phyloP scores from a whole-genome alignment of 768 basidiomycete species.

The Pleurotus citrinopileatus region DNA sequence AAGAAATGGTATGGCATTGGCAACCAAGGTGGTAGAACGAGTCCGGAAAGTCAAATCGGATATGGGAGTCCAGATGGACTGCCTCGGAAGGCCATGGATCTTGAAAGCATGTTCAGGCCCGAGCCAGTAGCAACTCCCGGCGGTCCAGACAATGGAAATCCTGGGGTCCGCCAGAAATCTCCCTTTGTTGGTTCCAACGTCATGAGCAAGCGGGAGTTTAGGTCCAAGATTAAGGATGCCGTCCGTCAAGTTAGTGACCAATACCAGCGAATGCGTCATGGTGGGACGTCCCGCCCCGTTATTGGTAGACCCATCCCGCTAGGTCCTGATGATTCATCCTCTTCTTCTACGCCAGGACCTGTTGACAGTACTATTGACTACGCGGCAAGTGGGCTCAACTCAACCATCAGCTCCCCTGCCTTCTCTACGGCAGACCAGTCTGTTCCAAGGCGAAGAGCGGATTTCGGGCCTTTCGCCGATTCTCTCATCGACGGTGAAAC shows the following conservation, averaged over 20 bases:
- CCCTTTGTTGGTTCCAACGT: slow-evolving; percentile 20
- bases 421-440: slow-evolving; percentile 63
- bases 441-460: slow-evolving; percentile 63
- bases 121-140: slow-evolving; percentile 12
- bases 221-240: slow-evolving; percentile 59
- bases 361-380: slow-evolving; percentile 42
- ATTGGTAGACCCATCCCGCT: slow-evolving; percentile 59
- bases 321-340: slow-evolving; percentile 20
- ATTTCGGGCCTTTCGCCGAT: slow-evolving; percentile 55
- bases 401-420: slow-evolving; percentile 59
- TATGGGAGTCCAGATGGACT: slow-evolving; percentile 17
- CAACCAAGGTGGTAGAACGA: slow-evolving; percentile 21
- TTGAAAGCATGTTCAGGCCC: slow-evolving; percentile 12
- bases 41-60: slow-evolving; percentile 11
- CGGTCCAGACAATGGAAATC: slow-evolving; percentile 25
- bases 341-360: slow-evolving; percentile 34
- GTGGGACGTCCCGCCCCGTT: slow-evolving; percentile 36
- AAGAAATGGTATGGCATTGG: slow-evolving; percentile 66
- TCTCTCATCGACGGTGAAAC: neutral
- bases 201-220: slow-evolving; percentile 70
- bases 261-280: slow-evolving; percentile 36
- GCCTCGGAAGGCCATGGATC: slow-evolving; percentile 14
- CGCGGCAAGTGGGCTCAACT: slow-evolving; percentile 39
- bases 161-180: slow-evolving; percentile 35
- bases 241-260: slow-evolving; percentile 69